phyloP scores from a whole-genome alignment of 306 rosid species.

The Sicyos baderoa region DNA sequence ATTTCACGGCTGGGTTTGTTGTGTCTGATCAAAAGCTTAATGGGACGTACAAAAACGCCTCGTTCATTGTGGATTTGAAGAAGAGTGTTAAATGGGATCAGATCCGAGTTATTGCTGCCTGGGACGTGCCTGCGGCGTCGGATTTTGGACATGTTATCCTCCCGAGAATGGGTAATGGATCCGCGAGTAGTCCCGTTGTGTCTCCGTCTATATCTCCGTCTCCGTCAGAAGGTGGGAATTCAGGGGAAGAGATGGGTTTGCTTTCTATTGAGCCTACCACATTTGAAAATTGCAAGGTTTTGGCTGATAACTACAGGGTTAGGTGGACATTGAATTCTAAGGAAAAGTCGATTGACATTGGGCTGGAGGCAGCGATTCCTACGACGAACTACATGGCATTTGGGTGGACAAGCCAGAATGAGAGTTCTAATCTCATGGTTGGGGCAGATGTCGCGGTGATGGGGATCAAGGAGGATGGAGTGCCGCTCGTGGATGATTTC shows the following conservation, averaged over 20 bases:
- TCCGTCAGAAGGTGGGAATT: constrained; percentile 19
- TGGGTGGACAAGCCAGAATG: constrained; percentile 66
- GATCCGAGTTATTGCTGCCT: constrained; percentile 66
- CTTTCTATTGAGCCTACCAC: constrained; percentile 42
- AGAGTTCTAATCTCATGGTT: constrained; percentile 49
- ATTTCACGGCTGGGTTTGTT: constrained; percentile 50
- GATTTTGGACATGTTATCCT: constrained; percentile 60
- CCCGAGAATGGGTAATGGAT: background rate
- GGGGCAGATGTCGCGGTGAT: constrained; percentile 72
- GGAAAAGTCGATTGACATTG: constrained; percentile 50
- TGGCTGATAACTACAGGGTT: constrained; percentile 45
- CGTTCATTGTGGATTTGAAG: constrained; percentile 45
- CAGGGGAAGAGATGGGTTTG: constrained; percentile 6
- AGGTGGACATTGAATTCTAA: constrained; percentile 59
- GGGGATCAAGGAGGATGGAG: constrained; percentile 61
- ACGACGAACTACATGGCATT: constrained; percentile 70
- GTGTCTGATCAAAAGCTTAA: constrained; percentile 50
- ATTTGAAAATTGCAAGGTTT: constrained; percentile 64
- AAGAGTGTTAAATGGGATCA: constrained; percentile 54
- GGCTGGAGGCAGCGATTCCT: constrained; percentile 69
- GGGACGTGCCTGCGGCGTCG: constrained; percentile 71
- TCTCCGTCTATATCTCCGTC: constrained; percentile 37
- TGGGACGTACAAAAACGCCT: constrained; percentile 42
- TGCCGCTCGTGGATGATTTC: constrained; percentile 68
- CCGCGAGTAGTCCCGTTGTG: constrained; percentile 21